phyloP scores from a whole-genome alignment of 2,329 filamentous ascomycete genomes.

The Cladorrhinum sp. region DNA sequence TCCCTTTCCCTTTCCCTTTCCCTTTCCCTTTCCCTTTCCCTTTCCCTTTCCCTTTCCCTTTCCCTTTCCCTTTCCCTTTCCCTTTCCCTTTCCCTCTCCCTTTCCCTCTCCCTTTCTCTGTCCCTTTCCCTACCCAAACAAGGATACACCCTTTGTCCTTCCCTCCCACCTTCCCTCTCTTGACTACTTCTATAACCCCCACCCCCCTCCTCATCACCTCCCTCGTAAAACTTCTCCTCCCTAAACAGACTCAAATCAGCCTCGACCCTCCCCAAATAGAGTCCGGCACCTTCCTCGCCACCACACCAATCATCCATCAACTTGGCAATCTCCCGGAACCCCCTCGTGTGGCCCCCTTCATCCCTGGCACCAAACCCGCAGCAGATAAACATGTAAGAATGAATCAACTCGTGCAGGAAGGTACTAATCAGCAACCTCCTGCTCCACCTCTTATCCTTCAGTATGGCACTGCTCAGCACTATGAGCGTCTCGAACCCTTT shows the following conservation, averaged over 20 bases:
- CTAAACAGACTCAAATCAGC: conserved; percentile 7
- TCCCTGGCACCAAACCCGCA: conserved; percentile 57
- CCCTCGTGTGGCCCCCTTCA: conserved; percentile 58
- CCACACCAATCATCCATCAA: conserved; percentile 55
- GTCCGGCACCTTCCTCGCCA: background rate
- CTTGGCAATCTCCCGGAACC: conserved; percentile 56
- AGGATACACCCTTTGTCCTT: background rate
- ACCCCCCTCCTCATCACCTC: background rate
- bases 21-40: too few species aligned
- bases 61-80: background rate
- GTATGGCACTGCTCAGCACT: conserved; percentile 57
- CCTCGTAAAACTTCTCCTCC: background rate
- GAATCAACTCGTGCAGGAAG: conserved; percentile 65
- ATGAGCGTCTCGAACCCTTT: conserved; percentile 61
- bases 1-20: too few species aligned
- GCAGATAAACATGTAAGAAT: conserved; percentile 62
- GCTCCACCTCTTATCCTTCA: conserved; percentile 55
- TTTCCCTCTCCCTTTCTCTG: background rate
- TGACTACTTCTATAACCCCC: background rate
- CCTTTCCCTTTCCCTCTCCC: background rate
- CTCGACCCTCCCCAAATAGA: conserved; percentile 6
- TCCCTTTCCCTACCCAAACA: background rate
- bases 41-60: background rate
- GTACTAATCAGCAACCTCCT: conserved; percentile 60
- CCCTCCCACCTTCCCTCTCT: background rate